A percentile compares a stretch with the other conserved stretches of the same genome.
Conservation (phyloP, 2,329 filamentous ascomycete species). For the Pleurostoma richardsiae region DNA sequence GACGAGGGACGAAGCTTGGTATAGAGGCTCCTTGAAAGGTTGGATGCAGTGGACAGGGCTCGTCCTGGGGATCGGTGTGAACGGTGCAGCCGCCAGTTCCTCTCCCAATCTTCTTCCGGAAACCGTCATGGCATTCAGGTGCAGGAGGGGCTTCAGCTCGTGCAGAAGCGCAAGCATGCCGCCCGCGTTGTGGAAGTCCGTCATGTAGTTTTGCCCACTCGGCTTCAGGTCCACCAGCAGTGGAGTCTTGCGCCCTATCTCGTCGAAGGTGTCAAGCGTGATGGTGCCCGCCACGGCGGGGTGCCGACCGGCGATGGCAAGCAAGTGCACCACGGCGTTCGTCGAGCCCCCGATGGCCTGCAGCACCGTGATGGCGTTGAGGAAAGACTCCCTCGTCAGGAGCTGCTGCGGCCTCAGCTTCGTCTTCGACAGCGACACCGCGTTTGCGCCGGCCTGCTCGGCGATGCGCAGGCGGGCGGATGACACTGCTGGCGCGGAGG, state of each 20-base stretch:
- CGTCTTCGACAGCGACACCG: slow-evolving; percentile 50
- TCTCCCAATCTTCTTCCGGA: slow-evolving; percentile 79
- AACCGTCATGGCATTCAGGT: slow-evolving; percentile 74
- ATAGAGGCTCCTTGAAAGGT: slow-evolving; percentile 60
- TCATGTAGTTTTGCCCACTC: slow-evolving; percentile 82
- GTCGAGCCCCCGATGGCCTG: slow-evolving; percentile 84
- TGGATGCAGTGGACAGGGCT: slow-evolving; percentile 49
- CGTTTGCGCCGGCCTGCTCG: slow-evolving; percentile 63
- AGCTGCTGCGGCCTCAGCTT: slow-evolving; percentile 66
- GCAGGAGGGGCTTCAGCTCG: slow-evolving; percentile 68
- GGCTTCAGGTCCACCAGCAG: slow-evolving; percentile 84
- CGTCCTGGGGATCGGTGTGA: slow-evolving; percentile 38
- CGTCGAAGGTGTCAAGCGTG: slow-evolving; percentile 74
- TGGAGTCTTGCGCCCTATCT: slow-evolving; percentile 71
- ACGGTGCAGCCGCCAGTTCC: slow-evolving; percentile 67
- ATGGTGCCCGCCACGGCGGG: slow-evolving; percentile 59
- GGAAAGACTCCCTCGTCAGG: slow-evolving; percentile 69
- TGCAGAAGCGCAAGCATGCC: slow-evolving; percentile 81
- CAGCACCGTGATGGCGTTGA: slow-evolving; percentile 81
- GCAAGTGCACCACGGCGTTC: slow-evolving; percentile 80
- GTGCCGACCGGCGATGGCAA: slow-evolving; percentile 74
- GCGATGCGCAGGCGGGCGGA: slow-evolving; percentile 78
- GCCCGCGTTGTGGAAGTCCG: slow-evolving; percentile 83
- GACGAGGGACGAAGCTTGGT: slow-evolving; percentile 72
- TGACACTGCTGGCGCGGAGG: slow-evolving; percentile 72